Conservation (phyloP, 306 rosid species). For the Ormosia emarginata region DNA sequence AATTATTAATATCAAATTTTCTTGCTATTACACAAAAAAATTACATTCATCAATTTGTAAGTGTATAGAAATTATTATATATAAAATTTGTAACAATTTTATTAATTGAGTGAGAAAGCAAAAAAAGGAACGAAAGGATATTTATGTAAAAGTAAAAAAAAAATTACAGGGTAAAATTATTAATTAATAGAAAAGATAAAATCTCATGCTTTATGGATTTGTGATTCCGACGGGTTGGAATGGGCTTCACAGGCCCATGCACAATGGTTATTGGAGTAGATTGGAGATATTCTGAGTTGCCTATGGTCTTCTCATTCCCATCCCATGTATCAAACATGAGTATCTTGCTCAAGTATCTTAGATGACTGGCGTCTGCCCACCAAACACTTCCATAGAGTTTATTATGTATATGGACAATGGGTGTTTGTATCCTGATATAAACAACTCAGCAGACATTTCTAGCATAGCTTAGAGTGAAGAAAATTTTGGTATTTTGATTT, state of each 20-base stretch:
- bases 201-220: not conserved
- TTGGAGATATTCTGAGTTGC: not conserved
- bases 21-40: not conserved
- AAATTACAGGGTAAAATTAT: not conserved
- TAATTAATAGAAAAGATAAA: not conserved
- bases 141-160: not conserved
- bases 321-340: not conserved
- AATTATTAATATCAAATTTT: not conserved
- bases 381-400: not conserved
- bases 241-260: not conserved
- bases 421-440: not conserved
- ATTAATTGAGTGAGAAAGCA: not conserved
- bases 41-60: not conserved
- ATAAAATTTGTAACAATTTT: not conserved
- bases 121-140: not conserved
- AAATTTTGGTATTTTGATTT: not conserved
- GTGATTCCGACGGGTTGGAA: not conserved
- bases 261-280: no score
- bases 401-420: not conserved
- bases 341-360: not conserved
- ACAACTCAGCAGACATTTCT: constrained; percentile 9
- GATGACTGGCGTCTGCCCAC: not conserved
- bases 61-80: not conserved
- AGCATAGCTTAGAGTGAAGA: not conserved
- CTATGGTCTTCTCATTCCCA: not conserved